phyloP scores from a whole-genome alignment of 192 early-diverging fungal genomes.

The Mortierella claussenii region DNA sequence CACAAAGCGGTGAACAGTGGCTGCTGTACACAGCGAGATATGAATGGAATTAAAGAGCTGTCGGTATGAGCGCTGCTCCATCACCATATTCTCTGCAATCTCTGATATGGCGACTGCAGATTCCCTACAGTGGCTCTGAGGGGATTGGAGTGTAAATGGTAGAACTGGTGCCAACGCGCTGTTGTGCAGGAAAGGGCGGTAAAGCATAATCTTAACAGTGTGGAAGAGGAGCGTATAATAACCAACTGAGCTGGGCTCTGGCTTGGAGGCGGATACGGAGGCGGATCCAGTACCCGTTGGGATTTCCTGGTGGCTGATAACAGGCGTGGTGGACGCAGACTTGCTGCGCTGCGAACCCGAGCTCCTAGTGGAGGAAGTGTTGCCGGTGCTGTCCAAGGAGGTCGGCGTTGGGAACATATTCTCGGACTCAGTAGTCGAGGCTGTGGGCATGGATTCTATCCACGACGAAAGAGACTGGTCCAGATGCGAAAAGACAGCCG shows the following conservation, averaged over 20 bases:
- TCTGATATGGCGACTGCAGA: conserved; percentile 48
- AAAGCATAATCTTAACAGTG: conserved; percentile 43
- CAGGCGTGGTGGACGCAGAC: conserved; percentile 6
- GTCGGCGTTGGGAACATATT: conserved; percentile 4
- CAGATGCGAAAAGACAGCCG: conserved; percentile 34
- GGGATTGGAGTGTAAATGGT: conserved; percentile 38
- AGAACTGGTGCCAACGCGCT: conserved; percentile 13
- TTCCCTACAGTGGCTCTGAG: conserved; percentile 27
- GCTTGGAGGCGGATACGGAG: neutral
- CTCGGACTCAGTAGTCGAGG: conserved; percentile 1
- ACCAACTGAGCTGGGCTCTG: conserved; percentile 1
- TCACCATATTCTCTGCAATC: conserved; percentile 40
- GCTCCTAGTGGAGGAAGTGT: neutral
- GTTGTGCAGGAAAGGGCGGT: conserved; percentile 47
- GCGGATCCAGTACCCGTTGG: neutral
- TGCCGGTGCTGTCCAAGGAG: neutral
- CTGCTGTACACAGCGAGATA: conserved; percentile 38
- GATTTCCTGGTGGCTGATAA: neutral
- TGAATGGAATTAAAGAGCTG: conserved; percentile 47
- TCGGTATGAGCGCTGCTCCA: conserved; percentile 34
- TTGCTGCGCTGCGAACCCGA: conserved; percentile 11
- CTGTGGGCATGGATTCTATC: conserved; percentile 34
- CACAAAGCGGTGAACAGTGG: conserved; percentile 39
- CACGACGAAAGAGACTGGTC: conserved; percentile 35
- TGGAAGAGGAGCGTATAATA: conserved; percentile 38